A percentile compares a stretch with the other conserved stretches of the same genome.
These are phyloP conservation scores for Grosmannia huntii DNA, from an alignment of 2,329 filamentous ascomycete genomes.

Conservation along the genomic window DNA sequence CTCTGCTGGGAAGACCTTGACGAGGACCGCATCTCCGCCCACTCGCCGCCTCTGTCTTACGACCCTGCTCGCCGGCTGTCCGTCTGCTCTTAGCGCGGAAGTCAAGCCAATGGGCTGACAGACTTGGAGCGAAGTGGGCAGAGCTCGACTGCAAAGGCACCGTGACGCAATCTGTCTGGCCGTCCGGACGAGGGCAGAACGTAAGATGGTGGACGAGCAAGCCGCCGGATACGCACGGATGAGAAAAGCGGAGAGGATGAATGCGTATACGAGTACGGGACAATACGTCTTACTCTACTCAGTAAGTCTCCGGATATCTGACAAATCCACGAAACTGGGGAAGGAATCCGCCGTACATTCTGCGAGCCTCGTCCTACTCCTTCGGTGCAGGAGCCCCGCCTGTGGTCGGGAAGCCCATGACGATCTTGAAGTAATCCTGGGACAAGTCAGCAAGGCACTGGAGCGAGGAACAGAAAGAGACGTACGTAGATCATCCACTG, in stretches of 20 bases:
- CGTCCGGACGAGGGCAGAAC: too few relatives aligned
- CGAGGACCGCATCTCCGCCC: background rate
- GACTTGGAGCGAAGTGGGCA: background rate
- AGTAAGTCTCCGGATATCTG: background rate
- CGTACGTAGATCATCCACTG: constrained; percentile 88
- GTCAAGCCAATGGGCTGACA: background rate
- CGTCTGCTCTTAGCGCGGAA: background rate
- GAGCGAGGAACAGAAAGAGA: background rate
- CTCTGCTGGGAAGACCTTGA: too few relatives aligned
- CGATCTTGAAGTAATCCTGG: constrained; percentile 77
- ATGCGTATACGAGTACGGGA: too few relatives aligned
- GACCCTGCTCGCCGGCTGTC: background rate
- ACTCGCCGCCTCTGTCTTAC: background rate
- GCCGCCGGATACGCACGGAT: too few relatives aligned
- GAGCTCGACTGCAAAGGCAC: too few relatives aligned
- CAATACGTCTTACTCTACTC: background rate
- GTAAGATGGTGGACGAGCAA: too few relatives aligned
- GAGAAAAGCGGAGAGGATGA: too few relatives aligned
- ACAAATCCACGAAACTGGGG: background rate
- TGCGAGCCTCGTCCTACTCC: constrained; percentile 3
- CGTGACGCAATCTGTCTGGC: too few relatives aligned
- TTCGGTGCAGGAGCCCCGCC: constrained; percentile 48
- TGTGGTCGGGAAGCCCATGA: constrained; percentile 76
- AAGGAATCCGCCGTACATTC: background rate
- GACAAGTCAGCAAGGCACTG: background rate